Percentiles rank a stretch among this genome's conserved stretches.
Evolutionary conservation across 768 basidiomycete species (phyloP).

Genomic region (Kwoniella pini): DNA sequence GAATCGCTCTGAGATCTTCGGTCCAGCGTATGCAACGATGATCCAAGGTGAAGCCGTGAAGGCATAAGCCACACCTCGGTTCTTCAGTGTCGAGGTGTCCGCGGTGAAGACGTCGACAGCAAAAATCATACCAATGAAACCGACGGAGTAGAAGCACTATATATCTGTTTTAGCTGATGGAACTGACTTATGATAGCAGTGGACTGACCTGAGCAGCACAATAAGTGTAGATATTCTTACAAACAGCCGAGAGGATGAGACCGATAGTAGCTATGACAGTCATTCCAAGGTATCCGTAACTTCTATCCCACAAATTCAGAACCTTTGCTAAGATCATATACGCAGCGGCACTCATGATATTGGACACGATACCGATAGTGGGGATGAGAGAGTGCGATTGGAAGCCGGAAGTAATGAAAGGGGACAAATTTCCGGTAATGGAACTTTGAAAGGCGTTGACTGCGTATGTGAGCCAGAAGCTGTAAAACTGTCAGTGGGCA

Average conservation of each 20-base stretch:
- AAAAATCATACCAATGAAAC: constrained; percentile 41
- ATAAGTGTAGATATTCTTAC: constrained; percentile 36
- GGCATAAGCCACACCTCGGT: constrained; percentile 48
- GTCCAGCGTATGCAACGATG: constrained; percentile 51
- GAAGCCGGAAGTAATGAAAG: constrained; percentile 37
- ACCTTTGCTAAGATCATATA: constrained; percentile 39
- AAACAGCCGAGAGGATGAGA: constrained; percentile 38
- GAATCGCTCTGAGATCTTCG: constrained; percentile 37
- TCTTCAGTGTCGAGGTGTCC: constrained; percentile 44
- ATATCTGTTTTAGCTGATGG: not conserved
- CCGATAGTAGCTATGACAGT: constrained; percentile 33
- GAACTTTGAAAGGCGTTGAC: constrained; percentile 38
- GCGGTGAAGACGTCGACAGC: constrained; percentile 50
- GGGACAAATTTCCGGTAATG: constrained; percentile 33
- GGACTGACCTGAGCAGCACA: constrained; percentile 42
- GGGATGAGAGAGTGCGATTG: constrained; percentile 45
- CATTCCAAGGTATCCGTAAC: constrained; percentile 28
- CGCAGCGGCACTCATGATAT: constrained; percentile 30
- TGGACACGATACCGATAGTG: constrained; percentile 36
- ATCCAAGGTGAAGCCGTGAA: constrained; percentile 46
- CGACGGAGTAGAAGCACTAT: constrained; percentile 36
- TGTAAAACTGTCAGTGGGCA: not conserved
- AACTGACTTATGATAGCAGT: not conserved
- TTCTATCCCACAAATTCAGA: constrained; percentile 38
- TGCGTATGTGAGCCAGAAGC: constrained; percentile 39